phyloP scores from a whole-genome alignment of 441 rosid genomes.

The Populus tomentosa region DNA sequence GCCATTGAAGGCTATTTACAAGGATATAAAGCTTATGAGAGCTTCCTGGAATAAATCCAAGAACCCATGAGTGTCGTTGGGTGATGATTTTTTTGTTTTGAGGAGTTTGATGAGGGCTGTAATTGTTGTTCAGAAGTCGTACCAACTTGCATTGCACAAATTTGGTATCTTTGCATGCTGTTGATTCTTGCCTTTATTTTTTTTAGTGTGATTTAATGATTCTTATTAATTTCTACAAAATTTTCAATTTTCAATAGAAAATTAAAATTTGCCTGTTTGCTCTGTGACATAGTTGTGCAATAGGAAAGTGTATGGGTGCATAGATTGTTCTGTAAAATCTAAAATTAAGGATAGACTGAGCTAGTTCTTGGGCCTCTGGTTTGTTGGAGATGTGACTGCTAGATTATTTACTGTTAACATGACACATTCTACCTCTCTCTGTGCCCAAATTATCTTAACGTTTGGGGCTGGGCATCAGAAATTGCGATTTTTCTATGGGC shows the following conservation, averaged over 20 bases:
- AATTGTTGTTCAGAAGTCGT: background rate
- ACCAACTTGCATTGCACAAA: too few species aligned
- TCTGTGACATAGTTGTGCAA: background rate
- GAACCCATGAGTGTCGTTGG: background rate
- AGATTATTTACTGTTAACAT: background rate
- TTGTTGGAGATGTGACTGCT: background rate
- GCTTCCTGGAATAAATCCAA: background rate
- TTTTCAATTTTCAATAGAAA: too few species aligned
- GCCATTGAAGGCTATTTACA: background rate
- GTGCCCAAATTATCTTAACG: background rate
- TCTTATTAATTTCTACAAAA: too few species aligned
- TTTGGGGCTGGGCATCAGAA: background rate
- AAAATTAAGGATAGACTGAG: background rate
- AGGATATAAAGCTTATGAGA: background rate
- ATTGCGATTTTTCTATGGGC: background rate
- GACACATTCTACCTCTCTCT: background rate
- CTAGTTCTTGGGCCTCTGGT: background rate
- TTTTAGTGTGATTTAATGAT: too few species aligned
- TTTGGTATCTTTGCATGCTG: too few species aligned
- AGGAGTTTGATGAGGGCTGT: background rate
- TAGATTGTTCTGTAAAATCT: background rate
- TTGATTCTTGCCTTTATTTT: too few species aligned
- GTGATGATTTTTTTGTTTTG: background rate
- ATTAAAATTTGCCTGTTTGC: background rate
- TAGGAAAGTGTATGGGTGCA: background rate